Evolutionary conservation across 2,329 filamentous ascomycete genomes (phyloP).

Genomic region (Calonectria naviculata): DNA sequence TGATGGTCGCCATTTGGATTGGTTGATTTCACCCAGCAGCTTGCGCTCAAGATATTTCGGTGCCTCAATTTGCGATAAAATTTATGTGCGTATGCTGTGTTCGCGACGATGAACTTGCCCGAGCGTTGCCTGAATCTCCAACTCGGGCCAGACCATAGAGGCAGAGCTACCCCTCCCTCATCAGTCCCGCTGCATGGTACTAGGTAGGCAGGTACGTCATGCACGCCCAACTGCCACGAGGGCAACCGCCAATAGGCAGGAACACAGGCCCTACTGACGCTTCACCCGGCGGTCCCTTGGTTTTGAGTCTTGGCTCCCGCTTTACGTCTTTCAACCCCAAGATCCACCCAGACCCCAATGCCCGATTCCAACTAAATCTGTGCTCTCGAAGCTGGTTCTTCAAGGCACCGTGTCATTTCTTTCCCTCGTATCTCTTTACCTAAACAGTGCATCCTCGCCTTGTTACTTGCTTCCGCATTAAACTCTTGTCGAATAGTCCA

Average conservation of each 20-base stretch:
- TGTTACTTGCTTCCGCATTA: neutral
- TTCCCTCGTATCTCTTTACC: neutral
- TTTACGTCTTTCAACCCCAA: neutral
- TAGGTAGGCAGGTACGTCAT: neutral
- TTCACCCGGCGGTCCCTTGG: no score
- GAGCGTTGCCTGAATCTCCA: neutral
- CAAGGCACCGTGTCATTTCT: neutral
- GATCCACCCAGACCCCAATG: neutral
- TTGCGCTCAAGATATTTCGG: no score
- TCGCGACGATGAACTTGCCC: no score
- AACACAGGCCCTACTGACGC: neutral
- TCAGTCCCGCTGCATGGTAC: neutral
- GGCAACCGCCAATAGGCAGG: neutral
- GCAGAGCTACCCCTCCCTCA: neutral
- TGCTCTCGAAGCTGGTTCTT: constrained; percentile 1
- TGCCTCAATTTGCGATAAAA: no score
- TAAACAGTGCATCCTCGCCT: neutral
- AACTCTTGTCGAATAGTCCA: neutral
- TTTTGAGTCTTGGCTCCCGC: neutral
- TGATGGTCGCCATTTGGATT: no score
- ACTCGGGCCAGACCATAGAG: neutral
- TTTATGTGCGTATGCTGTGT: no score
- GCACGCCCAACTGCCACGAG: neutral
- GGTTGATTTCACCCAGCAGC: no score
- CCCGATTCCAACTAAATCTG: neutral